Percentiles rank a stretch among this genome's conserved stretches.
Conservation (phyloP, 805 yeast species). For the Candida tallmaniae region DNA sequence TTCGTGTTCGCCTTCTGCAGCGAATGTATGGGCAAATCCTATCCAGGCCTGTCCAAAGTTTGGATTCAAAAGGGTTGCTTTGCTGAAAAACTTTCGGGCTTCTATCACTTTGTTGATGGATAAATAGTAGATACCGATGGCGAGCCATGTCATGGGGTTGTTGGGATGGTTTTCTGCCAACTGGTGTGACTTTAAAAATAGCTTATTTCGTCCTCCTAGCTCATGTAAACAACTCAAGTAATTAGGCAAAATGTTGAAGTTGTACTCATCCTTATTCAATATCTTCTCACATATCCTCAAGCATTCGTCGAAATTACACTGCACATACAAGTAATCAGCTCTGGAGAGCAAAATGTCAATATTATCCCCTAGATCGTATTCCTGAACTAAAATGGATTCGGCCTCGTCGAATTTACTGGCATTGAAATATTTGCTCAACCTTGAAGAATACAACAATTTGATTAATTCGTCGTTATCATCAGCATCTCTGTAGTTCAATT, state of each 20-base stretch:
- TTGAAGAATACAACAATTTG: conserved; percentile 68
- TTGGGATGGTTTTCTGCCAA: conserved; percentile 81
- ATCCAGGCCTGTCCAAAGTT: conserved; percentile 95
- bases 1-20: conserved; percentile 97
- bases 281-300: conserved; percentile 64
- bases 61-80: conserved; percentile 84
- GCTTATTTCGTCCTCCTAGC: conserved; percentile 72
- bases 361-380: conserved; percentile 65
- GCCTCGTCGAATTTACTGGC: conserved; percentile 58
- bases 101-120: conserved; percentile 68
- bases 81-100: conserved; percentile 83
- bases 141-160: conserved; percentile 82
- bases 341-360: conserved; percentile 63
- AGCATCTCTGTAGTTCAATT: conserved; percentile 63
- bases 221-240: conserved; percentile 85
- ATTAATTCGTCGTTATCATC: conserved; percentile 80
- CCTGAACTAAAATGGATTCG: conserved; percentile 60
- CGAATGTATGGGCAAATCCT: conserved; percentile 97
- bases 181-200: conserved; percentile 77
- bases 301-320: conserved; percentile 77
- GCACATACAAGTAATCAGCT: conserved; percentile 67
- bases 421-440: conserved; percentile 69
- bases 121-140: conserved; percentile 87
- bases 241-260: conserved; percentile 66
- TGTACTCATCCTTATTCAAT: conserved; percentile 59